Evolutionary conservation across 2,329 filamentous ascomycete species (phyloP).

Genomic region (Dryadomyces quercivorus): DNA sequence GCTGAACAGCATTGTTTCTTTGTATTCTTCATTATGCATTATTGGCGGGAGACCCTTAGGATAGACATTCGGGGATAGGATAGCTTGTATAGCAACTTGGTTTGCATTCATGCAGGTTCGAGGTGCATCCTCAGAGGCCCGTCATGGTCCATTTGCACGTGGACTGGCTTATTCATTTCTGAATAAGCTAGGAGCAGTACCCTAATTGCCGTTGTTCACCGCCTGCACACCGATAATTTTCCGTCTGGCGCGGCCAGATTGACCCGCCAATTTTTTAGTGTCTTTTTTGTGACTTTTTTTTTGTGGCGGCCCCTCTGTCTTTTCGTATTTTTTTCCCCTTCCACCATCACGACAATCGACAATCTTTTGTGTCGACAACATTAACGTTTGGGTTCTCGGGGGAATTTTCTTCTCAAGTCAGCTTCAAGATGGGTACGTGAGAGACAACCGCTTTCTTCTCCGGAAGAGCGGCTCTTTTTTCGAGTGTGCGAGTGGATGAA

Average conservation of each 20-base stretch:
- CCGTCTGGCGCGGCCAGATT: neutral
- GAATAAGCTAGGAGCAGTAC: constrained; percentile 10
- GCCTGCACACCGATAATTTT: constrained; percentile 20
- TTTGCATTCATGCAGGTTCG: neutral
- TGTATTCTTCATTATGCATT: neutral
- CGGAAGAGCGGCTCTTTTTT: constrained; percentile 2
- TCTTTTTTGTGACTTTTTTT: neutral
- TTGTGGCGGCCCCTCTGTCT: constrained; percentile 1
- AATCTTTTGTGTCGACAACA: constrained; percentile 13
- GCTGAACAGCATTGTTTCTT: neutral
- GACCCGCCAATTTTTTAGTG: constrained; percentile 4
- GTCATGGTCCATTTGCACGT: no score
- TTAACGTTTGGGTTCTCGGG: constrained; percentile 7
- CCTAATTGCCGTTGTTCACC: constrained; percentile 35
- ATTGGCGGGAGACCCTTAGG: neutral
- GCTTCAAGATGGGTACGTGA: constrained; percentile 52
- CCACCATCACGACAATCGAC: constrained; percentile 25
- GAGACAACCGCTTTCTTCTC: constrained; percentile 10
- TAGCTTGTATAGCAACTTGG: no score
- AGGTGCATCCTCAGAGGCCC: no score
- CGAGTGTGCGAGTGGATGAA: constrained; percentile 14
- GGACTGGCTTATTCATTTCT: neutral
- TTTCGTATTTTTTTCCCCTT: constrained; percentile 9
- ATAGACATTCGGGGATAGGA: neutral
- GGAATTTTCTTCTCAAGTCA: constrained; percentile 17